Conservation (phyloP, 2,329 filamentous ascomycete genomes). For the Claviceps capensis region DNA sequence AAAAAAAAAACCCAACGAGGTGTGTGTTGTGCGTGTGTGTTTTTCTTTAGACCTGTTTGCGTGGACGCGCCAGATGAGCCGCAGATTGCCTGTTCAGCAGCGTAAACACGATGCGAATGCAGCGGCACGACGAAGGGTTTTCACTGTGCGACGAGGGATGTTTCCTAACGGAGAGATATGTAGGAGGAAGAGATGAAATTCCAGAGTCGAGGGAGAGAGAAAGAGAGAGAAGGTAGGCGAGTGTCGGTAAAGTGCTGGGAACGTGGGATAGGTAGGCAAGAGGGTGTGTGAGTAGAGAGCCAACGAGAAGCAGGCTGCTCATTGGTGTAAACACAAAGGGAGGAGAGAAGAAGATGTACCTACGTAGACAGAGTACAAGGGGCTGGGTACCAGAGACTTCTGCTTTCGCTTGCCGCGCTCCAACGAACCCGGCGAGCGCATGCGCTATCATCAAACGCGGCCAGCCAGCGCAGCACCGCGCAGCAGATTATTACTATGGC, state of each 20-base stretch:
- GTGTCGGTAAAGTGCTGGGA: conserved; percentile 9
- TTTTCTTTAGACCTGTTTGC: conserved; percentile 7
- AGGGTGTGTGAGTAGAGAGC: conserved; percentile 11
- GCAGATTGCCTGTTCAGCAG: conserved; percentile 4
- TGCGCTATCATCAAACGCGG: background rate
- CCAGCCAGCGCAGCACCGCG: background rate
- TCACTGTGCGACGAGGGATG: conserved; percentile 2
- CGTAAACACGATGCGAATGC: conserved; percentile 10
- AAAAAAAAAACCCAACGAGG: conserved; percentile 10
- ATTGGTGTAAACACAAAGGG: conserved; percentile 6
- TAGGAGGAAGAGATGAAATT: conserved; percentile 11
- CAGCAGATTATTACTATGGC: background rate
- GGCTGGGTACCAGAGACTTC: background rate
- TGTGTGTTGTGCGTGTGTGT: conserved; percentile 8
- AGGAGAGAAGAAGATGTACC: background rate
- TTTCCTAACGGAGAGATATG: conserved; percentile 4
- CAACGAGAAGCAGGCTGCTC: conserved; percentile 4
- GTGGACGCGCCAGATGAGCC: conserved; percentile 6
- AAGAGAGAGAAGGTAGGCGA: conserved; percentile 7
- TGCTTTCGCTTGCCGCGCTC: background rate
- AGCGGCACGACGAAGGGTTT: conserved; percentile 1
- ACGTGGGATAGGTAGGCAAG: conserved; percentile 9
- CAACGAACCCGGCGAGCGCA: background rate
- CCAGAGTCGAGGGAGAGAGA: conserved; percentile 12
- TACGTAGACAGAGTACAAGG: background rate